Conservation (phyloP, 352 stramenopile genomes). For the Globisporangium cederbergense region DNA sequence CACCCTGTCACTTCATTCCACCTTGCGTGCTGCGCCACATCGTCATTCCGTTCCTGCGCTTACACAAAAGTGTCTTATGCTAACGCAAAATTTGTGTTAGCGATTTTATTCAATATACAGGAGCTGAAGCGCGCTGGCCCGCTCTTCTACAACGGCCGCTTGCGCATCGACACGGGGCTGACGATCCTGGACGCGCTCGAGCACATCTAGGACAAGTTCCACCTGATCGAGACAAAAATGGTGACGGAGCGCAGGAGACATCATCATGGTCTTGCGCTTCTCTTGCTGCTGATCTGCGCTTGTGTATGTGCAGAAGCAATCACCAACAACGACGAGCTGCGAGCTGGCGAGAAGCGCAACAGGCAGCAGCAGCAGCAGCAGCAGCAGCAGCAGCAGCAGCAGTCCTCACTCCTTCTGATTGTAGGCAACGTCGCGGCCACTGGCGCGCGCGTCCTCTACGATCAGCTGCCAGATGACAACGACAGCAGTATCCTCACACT, state of each 20-base stretch:
- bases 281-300: not conserved
- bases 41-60: no score
- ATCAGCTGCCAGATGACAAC: slow-evolving; percentile 19
- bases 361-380: not conserved
- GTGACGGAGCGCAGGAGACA: not conserved
- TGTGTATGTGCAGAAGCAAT: not conserved
- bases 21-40: not conserved
- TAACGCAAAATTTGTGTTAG: no score
- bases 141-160: slow-evolving; percentile 71
- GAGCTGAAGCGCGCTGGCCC: slow-evolving; percentile 52
- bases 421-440: slow-evolving; percentile 48
- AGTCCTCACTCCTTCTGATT: slow-evolving; percentile 31
- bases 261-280: not conserved
- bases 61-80: no score
- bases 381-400: not conserved
- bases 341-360: not conserved
- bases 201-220: slow-evolving; percentile 49
- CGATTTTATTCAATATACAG: no score
- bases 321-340: not conserved
- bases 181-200: slow-evolving; percentile 63
- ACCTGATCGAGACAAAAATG: slow-evolving; percentile 42
- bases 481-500: slow-evolving; percentile 6
- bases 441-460: slow-evolving; percentile 46
- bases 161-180: slow-evolving; percentile 69
- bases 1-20: not conserved